A percentile compares a stretch with the other conserved stretches of the same genome.
These are phyloP conservation scores for Mycena belliarum DNA, from an alignment of 768 basidiomycete genomes.

Conservation along the genomic window DNA sequence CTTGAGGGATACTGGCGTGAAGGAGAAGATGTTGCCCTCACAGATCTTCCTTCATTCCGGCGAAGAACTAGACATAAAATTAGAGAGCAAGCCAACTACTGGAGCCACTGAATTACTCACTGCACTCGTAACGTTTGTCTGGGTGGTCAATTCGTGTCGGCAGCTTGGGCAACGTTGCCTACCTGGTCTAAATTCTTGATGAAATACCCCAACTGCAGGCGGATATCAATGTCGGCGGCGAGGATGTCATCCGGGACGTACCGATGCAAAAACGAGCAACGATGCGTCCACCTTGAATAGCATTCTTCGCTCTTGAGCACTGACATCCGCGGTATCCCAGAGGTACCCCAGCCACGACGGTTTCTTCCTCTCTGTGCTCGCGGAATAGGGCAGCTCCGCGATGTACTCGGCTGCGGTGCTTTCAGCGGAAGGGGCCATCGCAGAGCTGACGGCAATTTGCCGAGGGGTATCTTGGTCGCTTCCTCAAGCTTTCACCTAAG, in stretches of 20 bases:
- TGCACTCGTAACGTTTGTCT: slow-evolving; percentile 22
- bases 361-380: not conserved
- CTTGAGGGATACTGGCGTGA: not conserved
- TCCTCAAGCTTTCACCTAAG: not conserved
- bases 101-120: not conserved
- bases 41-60: slow-evolving; percentile 24
- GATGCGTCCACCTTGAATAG: slow-evolving; percentile 24
- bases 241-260: not conserved
- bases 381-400: not conserved
- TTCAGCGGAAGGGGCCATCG: slow-evolving; percentile 3
- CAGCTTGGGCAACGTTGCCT: not conserved
- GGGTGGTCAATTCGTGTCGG: not conserved
- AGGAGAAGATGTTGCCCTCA: not conserved
- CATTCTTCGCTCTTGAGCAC: slow-evolving; percentile 17
- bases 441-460: not conserved
- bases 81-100: not conserved
- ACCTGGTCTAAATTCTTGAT: slow-evolving; percentile 26
- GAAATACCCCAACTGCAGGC: slow-evolving; percentile 19
- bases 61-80: slow-evolving; percentile 14
- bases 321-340: slow-evolving; percentile 23
- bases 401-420: not conserved
- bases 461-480: not conserved
- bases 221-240: not conserved
- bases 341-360: slow-evolving; percentile 21
- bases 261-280: slow-evolving; percentile 22